Evolutionary conservation across 495 filamentous ascomycete species (phyloP).

Genomic region (Acidiella bohemica): DNA sequence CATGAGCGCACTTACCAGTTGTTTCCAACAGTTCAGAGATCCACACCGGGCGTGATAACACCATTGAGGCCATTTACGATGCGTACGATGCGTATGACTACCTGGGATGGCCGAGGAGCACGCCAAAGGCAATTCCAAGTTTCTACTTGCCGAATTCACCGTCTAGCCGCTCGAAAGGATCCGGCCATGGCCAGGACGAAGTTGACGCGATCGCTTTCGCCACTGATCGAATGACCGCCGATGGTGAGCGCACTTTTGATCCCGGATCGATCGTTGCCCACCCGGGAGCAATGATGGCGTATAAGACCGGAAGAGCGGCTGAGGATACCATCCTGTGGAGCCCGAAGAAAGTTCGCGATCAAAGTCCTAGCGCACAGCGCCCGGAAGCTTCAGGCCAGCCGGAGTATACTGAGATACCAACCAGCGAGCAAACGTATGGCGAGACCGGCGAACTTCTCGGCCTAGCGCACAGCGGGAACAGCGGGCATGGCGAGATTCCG

Average conservation of each 20-base stretch:
- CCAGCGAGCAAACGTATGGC: neutral
- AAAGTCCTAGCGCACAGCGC: no score
- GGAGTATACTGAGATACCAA: neutral
- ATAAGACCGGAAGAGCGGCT: neutral
- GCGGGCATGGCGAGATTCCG: neutral
- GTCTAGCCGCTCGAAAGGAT: neutral
- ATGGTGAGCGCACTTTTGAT: neutral
- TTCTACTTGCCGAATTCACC: neutral
- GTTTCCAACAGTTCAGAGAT: conserved; percentile 5
- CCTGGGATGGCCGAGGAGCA: neutral
- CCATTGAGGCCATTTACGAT: conserved; percentile 10
- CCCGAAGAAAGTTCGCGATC: no score
- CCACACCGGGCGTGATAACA: conserved; percentile 3
- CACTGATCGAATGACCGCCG: neutral
- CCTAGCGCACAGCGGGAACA: neutral
- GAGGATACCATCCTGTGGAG: neutral
- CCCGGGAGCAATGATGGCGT: neutral
- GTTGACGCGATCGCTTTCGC: neutral
- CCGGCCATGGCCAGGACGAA: neutral
- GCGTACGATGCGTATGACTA: conserved; percentile 2
- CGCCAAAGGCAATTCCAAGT: neutral
- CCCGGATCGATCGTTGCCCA: neutral
- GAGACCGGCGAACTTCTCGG: neutral
- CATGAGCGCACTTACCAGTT: conserved; percentile 19
- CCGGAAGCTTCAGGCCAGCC: neutral